Evolutionary conservation across 768 basidiomycete species (phyloP), one percentile per base, ranked within the genome.

Genomic region (Sistotremastrum niveocremeum): DNA sequence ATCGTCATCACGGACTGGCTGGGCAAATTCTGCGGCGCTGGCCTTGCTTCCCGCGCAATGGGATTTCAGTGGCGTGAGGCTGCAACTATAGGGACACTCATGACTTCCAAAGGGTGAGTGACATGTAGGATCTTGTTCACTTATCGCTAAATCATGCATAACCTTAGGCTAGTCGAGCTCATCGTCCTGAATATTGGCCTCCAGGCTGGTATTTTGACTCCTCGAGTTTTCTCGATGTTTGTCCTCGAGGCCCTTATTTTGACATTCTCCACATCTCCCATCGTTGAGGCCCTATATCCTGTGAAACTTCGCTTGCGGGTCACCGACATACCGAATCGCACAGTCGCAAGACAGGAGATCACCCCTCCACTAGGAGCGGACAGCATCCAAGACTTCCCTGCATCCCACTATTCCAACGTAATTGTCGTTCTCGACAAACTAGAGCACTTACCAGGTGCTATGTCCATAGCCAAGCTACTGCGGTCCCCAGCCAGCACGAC

Each of bases 381-480:
- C 20, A 20, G 20, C 20, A 20, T 20, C 20, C 20, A 20, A 20
- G 20, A 20, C 20, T 20, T 20, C 20, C 20, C 20, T 20, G 20
- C 20, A 20, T 20, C 20, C 20, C 20, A 20, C 20, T 20, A 20
- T 20, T 20, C 70, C 10, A 72, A 67, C 44, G 82, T 90, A 58
- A 64, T 84, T 0, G 76, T 97, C 49, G 79, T 98, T 11, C 73
- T 98, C 10, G 90, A 94, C 60, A 87, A 81, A 58, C 66, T 93
- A 41, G 94, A 95, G 54, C 86, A 91, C 57, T 59, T 98, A 1
- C 83, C 91, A 0, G 76, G 84, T 6, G 79, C 87, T 62, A 93
- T 99, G 89, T 76, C 87, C 1, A 66, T 99, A 46, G 77, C 85
- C 0, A 84, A 93, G 56, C 76, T 97, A 46, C 67, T 97, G 37